Conservation (phyloP, 345 rosid species). For the Pugionium dolabratum region DNA sequence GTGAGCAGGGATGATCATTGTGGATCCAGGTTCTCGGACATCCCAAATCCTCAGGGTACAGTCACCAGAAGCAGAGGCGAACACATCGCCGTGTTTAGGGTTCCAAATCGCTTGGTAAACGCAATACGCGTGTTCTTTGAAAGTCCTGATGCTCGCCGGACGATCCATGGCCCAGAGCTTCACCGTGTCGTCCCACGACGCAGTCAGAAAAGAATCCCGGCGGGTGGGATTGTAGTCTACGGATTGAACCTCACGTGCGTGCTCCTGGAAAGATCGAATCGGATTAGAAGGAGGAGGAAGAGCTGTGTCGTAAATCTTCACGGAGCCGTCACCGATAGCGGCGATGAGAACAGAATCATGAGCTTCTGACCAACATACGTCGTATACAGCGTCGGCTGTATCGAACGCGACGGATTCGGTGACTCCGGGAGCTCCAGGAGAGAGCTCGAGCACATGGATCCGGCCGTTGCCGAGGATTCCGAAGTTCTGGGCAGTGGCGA, state of each 20-base stretch:
- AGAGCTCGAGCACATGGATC: conserved; percentile 75
- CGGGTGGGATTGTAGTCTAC: conserved; percentile 87
- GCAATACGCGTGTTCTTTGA: conserved; percentile 86
- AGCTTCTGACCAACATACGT: conserved; percentile 87
- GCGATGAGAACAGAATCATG: conserved; percentile 87
- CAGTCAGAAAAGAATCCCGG: conserved; percentile 81
- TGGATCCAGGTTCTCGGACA: conserved; percentile 82
- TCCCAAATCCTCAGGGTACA: conserved; percentile 86
- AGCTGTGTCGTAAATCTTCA: conserved; percentile 74
- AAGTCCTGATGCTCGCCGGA: conserved; percentile 74
- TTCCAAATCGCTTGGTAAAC: conserved; percentile 86
- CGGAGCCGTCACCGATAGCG: conserved; percentile 80
- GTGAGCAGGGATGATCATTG: conserved; percentile 88
- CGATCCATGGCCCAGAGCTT: conserved; percentile 95
- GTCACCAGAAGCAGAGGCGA: conserved; percentile 90
- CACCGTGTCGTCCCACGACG: conserved; percentile 90
- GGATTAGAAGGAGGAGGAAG: conserved; percentile 76
- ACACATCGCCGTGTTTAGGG: conserved; percentile 85
- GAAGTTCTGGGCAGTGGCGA: conserved; percentile 86
- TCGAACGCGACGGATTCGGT: conserved; percentile 62
- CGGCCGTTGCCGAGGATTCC: conserved; percentile 98
- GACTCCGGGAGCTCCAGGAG: conserved; percentile 56
- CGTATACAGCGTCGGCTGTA: conserved; percentile 89
- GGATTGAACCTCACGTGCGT: conserved; percentile 87
- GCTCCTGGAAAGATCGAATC: conserved; percentile 76